Base-by-base conservation (phyloP, 148 eudicot genomes). In the Rhododendron williamsianum region DNA sequence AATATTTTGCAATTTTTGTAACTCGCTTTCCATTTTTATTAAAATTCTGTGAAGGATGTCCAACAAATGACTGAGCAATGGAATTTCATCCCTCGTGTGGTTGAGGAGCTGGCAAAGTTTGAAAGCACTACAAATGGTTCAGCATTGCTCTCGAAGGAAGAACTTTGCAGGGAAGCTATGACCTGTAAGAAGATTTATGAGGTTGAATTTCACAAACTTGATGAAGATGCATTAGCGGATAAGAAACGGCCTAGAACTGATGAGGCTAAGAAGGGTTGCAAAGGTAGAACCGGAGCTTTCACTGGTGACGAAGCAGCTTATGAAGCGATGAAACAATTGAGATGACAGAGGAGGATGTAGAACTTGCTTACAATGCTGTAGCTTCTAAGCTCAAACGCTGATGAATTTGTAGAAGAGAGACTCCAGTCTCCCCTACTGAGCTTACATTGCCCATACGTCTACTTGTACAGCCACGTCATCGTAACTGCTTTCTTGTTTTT, bases 261-360 rank as follows among this genome's bases (percentile, higher is more conserved):
- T 16, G 85, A 74, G 82, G 85, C 58, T 12, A 89, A 51, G 84
- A 90, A 89, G 86, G 88, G 54, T 51, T 82, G 83, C 80, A 69
- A 77, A 11, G 73, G 12, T 56, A 77, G n/a, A 49, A 72, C 85
- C 9, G 58, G 49, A 41, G 84, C 60, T 52, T 52, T 15, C 43
- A 77, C 71, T 6, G 45, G 87, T 30, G 88, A 86, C 45, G 85
- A 88, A 58, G 49, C 82, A 25, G 86, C 80, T 76, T 94, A 92
- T 84, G 96, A 95, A 95, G 95, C 80, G 99, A 95, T 87, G 98
- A 91, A 87, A 95, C 99, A 12, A 87, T 94, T 54, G 98, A 92
- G 92, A 97, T 97, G 98, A 94, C 98, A 9, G 94, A 95, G 87
- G 95, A 92, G 60, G 99, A 97, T 86, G 92, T 97, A n/a, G 88